Base-by-base conservation (phyloP, 1,284 basidiomycete genomes). In the Naganishia sp. region DNA sequence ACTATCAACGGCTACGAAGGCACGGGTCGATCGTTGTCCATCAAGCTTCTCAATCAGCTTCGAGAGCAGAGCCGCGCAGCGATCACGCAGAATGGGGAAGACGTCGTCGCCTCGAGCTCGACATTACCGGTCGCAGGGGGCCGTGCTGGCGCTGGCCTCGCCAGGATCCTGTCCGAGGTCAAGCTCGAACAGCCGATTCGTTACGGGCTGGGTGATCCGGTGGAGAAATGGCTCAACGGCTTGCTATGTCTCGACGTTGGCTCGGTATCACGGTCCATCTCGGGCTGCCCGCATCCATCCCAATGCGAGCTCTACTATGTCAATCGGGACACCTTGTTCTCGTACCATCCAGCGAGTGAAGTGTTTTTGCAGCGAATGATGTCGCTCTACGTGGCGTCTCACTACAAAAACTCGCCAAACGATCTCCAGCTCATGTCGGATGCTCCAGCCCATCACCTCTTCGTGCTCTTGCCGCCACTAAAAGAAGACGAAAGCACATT, bases 1-100 rank as follows among this genome's bases (percentile, higher is more conserved):
- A 99, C 96, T 2, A 95, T 99, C 82, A 98, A 98, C 76, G 96
- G 96, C 51, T 99, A 99, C 81, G 96, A 99, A 83, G 96, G 96
- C 23, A 99, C 96, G 0, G 96, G 96, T 21, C 90, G 96, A 42
- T 97, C 94, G 2, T 86, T 99, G 53, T 95, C 92, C 53, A 89
- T 99, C 72, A 99, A 99, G 79, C 89, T 99, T 66, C 91, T 99
- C 70, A 91, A 98, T 80, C 94, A 98, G 79, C 86, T 99, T 3
- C 90, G 96, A 41, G 94, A 96, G 76, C 88, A 87, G 75, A 90
- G 90, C 0, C 85, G 89, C 5, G 79, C 84, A 2, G 71, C 75
- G 3, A 74, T 81, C n/a, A 72, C 82, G 50, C 84, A 86, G 47
- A 82, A 85, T 35, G 80, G 81, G 10, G 77, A 83, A 2, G 66